Evolutionary conservation across 768 basidiomycete species (phyloP), one percentile per base, ranked within the genome.

Genomic region (Tricholoma flavovirens): DNA sequence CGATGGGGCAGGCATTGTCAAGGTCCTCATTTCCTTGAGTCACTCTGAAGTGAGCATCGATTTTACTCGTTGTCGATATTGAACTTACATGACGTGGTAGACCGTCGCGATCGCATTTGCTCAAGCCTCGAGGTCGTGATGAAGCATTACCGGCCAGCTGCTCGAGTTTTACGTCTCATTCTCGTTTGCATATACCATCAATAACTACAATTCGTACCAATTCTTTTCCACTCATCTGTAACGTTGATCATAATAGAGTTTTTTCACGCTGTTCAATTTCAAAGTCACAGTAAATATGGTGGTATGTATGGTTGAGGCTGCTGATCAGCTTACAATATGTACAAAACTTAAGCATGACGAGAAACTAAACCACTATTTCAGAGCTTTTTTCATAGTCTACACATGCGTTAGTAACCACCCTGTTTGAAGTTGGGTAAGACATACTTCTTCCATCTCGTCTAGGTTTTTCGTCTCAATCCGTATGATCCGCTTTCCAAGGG

Each of bases 361-460:
- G 8, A 11, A 42, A 19, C 17, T 42, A 21, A 35, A 15, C 26
- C n/a, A 48, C 62, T 73, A 88, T 72, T 90, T 90, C 73, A 90
- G 67, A 1, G 87, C 86, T 57, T 85, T 84, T 73, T 88, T 90
- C 88, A 90, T 88, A 78, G 83, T 84, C 88, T 89, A 56, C n/a
- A 10, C 5, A 14, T 35, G 51, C 26, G 43, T 19, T 7, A 12
- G 55, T 56, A 5, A 59, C 46, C 6, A 26, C 19, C 38, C 52
- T 19, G 35, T 21, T 17, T 49, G 45, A 69, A 35, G 1, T 3
- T 3, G 1, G 46, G 11, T 43, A 35, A 49, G 49, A 75, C 81
- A 33, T 61, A 92, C 95, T 78, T 89, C 82, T 68, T 98, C 96
- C 90, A 98, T 96, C 67, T 83, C 84, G 66, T 98, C 95, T 59